A percentile compares a stretch with the other conserved stretches of the same genome.
Evolutionary conservation across 2,329 filamentous ascomycete genomes (phyloP).

Genomic region (Beauveria medogensis): DNA sequence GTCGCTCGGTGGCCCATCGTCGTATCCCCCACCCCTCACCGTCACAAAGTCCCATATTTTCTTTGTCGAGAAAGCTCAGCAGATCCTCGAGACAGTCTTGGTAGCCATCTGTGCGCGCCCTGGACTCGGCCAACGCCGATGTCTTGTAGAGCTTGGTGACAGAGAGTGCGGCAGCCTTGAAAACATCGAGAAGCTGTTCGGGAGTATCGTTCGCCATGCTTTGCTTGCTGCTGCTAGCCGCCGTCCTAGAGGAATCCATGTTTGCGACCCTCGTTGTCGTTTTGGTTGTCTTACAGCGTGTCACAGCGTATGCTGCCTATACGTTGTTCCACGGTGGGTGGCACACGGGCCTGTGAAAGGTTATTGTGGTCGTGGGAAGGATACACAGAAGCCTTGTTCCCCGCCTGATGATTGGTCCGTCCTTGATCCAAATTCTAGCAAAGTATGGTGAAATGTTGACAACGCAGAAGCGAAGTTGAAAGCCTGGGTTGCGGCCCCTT

Average conservation of each 20-base stretch:
- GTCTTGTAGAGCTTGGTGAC: constrained; percentile 96
- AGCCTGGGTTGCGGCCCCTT: not conserved
- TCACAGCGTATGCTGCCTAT: not conserved
- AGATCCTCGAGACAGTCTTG: constrained; percentile 91
- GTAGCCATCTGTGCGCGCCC: constrained; percentile 73
- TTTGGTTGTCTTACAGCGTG: not conserved
- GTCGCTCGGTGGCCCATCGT: constrained; percentile 59
- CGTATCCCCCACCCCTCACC: constrained; percentile 63
- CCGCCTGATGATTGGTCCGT: not conserved
- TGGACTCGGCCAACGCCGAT: constrained; percentile 68
- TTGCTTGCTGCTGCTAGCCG: constrained; percentile 17
- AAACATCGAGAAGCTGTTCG: constrained; percentile 72
- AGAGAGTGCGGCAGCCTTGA: constrained; percentile 85
- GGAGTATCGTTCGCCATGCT: constrained; percentile 32
- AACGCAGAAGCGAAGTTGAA: not conserved
- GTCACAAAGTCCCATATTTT: constrained; percentile 68
- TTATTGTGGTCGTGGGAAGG: not conserved
- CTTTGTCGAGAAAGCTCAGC: constrained; percentile 73
- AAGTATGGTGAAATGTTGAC: not conserved
- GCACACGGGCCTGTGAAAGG: not conserved
- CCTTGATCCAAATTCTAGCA: not conserved
- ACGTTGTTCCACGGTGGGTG: not conserved
- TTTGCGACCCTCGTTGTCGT: not conserved
- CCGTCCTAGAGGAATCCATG: constrained; percentile 1
- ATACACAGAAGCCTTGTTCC: not conserved